Conservation (phyloP, 179 eudicot genomes). For the Beta lomatogona region DNA sequence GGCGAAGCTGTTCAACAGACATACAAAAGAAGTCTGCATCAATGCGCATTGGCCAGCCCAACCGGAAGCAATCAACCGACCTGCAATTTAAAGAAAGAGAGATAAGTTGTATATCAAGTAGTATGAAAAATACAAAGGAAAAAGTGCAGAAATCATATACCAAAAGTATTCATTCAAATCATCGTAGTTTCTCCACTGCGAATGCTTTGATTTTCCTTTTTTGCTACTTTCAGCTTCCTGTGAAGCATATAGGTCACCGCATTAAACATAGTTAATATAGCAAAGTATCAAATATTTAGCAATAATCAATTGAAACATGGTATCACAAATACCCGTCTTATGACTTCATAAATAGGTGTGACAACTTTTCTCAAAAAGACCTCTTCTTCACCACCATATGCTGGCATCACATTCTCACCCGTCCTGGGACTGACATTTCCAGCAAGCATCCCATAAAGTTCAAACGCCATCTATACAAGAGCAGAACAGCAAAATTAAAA, state of each 20-base stretch:
- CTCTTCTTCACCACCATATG: slow-evolving; percentile 92
- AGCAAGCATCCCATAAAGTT: slow-evolving; percentile 95
- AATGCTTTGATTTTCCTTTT: slow-evolving; percentile 79
- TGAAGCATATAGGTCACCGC: slow-evolving; percentile 2
- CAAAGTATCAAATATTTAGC: not conserved
- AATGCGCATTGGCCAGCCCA: slow-evolving; percentile 98
- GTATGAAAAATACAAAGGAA: not conserved
- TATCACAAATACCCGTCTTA: slow-evolving; percentile 53
- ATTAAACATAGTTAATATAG: not conserved
- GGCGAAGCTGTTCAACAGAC: slow-evolving; percentile 32
- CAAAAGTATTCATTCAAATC: slow-evolving; percentile 95
- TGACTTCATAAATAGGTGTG: slow-evolving; percentile 81
- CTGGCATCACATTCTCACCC: slow-evolving; percentile 96
- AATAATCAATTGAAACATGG: not conserved
- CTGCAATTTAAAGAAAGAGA: slow-evolving; percentile 30
- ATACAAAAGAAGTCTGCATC: slow-evolving; percentile 82
- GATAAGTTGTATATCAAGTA: not conserved
- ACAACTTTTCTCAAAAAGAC: slow-evolving; percentile 84
- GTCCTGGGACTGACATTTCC: slow-evolving; percentile 97
- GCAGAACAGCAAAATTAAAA: slow-evolving; percentile 9
- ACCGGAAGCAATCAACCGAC: slow-evolving; percentile 91
- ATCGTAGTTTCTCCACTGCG: slow-evolving; percentile 97
- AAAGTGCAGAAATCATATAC: slow-evolving; percentile 34
- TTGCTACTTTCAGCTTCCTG: slow-evolving; percentile 90
- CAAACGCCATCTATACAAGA: slow-evolving; percentile 82